Evolutionary conservation across 177 flowering plant genomes (phyloP).

Genomic region (Telopea speciosissima): DNA sequence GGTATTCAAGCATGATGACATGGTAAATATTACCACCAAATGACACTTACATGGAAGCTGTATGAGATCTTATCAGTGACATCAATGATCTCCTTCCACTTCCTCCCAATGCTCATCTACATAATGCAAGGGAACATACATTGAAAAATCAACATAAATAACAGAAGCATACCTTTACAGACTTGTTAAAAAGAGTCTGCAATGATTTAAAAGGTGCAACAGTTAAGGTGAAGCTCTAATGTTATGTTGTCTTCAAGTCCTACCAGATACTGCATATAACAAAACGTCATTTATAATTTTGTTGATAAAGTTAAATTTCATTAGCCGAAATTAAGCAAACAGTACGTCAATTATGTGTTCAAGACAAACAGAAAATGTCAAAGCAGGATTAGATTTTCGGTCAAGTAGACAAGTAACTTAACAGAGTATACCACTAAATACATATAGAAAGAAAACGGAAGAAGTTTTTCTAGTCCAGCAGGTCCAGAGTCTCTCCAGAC

Average conservation of each 20-base stretch:
- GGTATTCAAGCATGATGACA: not conserved
- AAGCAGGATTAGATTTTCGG: not conserved
- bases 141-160: not conserved
- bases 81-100: slow-evolving; percentile 82
- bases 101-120: slow-evolving; percentile 80
- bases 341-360: not conserved
- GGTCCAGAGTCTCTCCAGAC: no score
- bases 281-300: not conserved
- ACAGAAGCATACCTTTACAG: not conserved
- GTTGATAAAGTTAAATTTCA: not conserved
- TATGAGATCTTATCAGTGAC: slow-evolving; percentile 60
- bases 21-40: not conserved
- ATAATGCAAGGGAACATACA: slow-evolving; percentile 4
- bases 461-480: no score
- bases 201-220: not conserved
- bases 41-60: slow-evolving; percentile 56
- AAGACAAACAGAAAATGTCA: not conserved
- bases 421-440: no score
- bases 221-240: not conserved
- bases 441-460: no score
- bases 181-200: not conserved
- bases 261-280: not conserved
- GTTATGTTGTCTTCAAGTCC: not conserved
- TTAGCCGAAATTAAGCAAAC: not conserved
- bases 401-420: not conserved